Base-by-base conservation (phyloP, 2,329 filamentous ascomycete species). In the Phaeosphaeriaceae sp. region DNA sequence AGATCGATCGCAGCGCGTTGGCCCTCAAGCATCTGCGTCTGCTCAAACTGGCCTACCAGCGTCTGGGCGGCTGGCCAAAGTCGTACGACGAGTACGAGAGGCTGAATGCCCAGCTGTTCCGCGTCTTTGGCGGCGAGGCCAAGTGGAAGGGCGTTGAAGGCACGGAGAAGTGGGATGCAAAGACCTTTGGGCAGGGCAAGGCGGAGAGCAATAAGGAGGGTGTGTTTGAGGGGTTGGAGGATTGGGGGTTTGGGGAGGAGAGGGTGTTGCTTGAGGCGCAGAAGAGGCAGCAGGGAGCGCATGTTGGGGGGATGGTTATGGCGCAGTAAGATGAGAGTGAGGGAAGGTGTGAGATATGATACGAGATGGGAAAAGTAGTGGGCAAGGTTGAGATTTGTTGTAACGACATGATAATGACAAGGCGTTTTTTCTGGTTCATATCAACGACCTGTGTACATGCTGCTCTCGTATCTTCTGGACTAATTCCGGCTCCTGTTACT, bases 151-250 rank as follows among this genome's bases (percentile, higher is more conserved):
- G 76, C 0, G 68, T 78, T 0, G 77, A 80, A 56, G 80, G 80
- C 1, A 78, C 81, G 0, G 81, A 83, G 72, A 82, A 81, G 71
- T 83, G 82, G 82, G 70, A 77, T 53, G 68, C 79, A 13, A 81
- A 82, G 68, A 72, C 66, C 0, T 83, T 79, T 63, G 82, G 82
- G 0, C 54, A 58, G 7, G 82, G 82, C 2, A 82, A 81, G 71
- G 82, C 82, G 1, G 79, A 82, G 69, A 73, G 71, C 17, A 66
- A n/a, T n/a, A n/a, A 74, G 66, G 71, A 78, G 21, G 77, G 75
- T 13, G 60, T 58, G 5, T 78, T 80, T 60, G 62, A 58, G 31
- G 68, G 70, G 2, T 64, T 72, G 7, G 56, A 58, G 21, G 68
- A 76, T 49, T 78, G 75, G 77, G 66, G 70, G n/a, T 64, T 72